These are phyloP conservation scores for Paraphaeosphaeria minitans DNA, from an alignment of 2,329 filamentous ascomycete genomes.

Conservation along the genomic window DNA sequence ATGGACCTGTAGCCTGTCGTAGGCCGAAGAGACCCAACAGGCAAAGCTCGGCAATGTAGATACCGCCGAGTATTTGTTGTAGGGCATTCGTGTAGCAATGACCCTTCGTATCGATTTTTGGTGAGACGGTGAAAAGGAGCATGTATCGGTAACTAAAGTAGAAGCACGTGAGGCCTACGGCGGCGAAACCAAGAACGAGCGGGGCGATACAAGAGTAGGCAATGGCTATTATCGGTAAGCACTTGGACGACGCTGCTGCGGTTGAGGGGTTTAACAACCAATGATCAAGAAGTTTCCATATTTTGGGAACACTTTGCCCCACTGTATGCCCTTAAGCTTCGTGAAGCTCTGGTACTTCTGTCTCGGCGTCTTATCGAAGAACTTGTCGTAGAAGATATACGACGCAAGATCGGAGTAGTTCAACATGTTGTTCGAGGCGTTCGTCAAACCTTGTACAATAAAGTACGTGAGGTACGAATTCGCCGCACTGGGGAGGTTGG, in stretches of 20 bases:
- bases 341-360: slow-evolving; percentile 46
- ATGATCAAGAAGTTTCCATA: slow-evolving; percentile 50
- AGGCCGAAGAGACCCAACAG: slow-evolving; percentile 79
- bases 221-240: slow-evolving; percentile 61
- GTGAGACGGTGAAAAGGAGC: slow-evolving; percentile 82
- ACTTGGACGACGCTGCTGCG: neutral
- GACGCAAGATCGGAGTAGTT: slow-evolving; percentile 76
- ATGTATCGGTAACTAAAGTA: slow-evolving; percentile 92
- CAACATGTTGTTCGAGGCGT: slow-evolving; percentile 75
- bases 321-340: slow-evolving; percentile 40
- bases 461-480: slow-evolving; percentile 98
- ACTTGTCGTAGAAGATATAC: slow-evolving; percentile 73
- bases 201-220: slow-evolving; percentile 88
- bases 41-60: slow-evolving; percentile 83
- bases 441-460: slow-evolving; percentile 83
- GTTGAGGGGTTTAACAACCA: slow-evolving; percentile 30
- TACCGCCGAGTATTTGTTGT: slow-evolving; percentile 80
- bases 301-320: slow-evolving; percentile 49
- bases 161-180: slow-evolving; percentile 77
- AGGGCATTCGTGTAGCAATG: slow-evolving; percentile 86
- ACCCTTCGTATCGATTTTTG: slow-evolving; percentile 83
- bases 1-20: slow-evolving; percentile 40
- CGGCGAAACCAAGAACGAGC: slow-evolving; percentile 80
- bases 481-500: slow-evolving; percentile 78
- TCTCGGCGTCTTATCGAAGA: slow-evolving; percentile 74